A percentile compares a stretch with the other conserved stretches of the same genome.
phyloP scores from a whole-genome alignment of 148 eudicot species.

The Agrostemma githago region DNA sequence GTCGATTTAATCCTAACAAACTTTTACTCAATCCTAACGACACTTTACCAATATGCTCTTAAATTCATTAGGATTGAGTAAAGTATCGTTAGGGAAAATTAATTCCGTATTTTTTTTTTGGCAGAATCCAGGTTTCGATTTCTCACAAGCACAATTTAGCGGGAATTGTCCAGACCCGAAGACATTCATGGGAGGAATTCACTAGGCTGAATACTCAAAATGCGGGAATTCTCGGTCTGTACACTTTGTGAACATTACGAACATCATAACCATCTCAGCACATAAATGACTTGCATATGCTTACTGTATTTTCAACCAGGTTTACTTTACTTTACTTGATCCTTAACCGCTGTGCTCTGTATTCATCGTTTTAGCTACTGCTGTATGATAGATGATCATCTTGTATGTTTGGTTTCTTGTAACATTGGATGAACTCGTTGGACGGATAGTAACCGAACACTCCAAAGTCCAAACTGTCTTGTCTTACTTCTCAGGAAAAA shows the following conservation, averaged over 20 bases:
- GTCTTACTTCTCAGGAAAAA: neutral
- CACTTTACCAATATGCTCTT: no score
- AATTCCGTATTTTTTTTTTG: neutral
- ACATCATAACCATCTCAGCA: neutral
- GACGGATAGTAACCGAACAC: neutral
- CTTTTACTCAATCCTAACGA: no score
- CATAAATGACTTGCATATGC: constrained; percentile 2
- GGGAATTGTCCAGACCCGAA: constrained; percentile 94
- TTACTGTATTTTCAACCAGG: constrained; percentile 1
- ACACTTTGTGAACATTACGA: constrained; percentile 14
- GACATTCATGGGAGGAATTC: constrained; percentile 96
- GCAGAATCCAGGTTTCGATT: constrained; percentile 98
- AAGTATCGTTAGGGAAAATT: no score
- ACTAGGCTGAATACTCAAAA: constrained; percentile 14
- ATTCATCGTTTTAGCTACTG: neutral
- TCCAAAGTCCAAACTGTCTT: neutral
- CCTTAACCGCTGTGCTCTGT: neutral
- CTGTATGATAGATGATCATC: neutral
- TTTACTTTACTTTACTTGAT: constrained; percentile 4
- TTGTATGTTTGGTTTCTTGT: neutral
- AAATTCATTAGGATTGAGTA: no score
- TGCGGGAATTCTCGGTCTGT: constrained; percentile 1
- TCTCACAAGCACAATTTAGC: constrained; percentile 87
- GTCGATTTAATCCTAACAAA: neutral
- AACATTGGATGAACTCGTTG: neutral